Conservation (phyloP, 371 early-diverging fungal species). For the Gilbertella persicaria region DNA sequence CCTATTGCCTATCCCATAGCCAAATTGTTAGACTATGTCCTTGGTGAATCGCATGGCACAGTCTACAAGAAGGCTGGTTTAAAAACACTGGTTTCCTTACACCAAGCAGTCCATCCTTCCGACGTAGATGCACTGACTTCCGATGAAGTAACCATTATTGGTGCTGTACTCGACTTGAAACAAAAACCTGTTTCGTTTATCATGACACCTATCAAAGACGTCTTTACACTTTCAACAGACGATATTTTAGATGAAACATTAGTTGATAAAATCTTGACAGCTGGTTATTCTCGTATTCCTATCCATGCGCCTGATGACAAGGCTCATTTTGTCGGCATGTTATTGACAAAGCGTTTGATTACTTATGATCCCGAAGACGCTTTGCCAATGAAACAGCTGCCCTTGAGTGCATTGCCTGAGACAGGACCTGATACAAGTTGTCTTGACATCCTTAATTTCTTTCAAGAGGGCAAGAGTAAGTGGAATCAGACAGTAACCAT, state of each 20-base stretch:
- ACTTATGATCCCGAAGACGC: slow-evolving; percentile 84
- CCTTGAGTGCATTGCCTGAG: slow-evolving; percentile 74
- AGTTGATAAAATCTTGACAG: slow-evolving; percentile 72
- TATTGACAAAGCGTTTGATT: slow-evolving; percentile 86
- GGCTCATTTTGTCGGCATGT: slow-evolving; percentile 83
- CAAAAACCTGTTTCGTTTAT: slow-evolving; percentile 81
- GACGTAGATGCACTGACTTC: slow-evolving; percentile 80
- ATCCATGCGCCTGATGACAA: slow-evolving; percentile 64
- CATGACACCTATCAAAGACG: slow-evolving; percentile 88
- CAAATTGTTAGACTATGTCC: slow-evolving; percentile 69
- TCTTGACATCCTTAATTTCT: slow-evolving; percentile 89
- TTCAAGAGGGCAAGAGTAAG: slow-evolving; percentile 91
- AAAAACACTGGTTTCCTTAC: slow-evolving; percentile 89
- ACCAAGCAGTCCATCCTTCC: slow-evolving; percentile 65
- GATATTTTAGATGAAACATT: slow-evolving; percentile 65
- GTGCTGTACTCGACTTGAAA: slow-evolving; percentile 87
- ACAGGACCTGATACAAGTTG: slow-evolving; percentile 75
- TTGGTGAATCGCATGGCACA: slow-evolving; percentile 82
- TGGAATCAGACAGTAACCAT: background rate
- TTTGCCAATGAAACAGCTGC: slow-evolving; percentile 67
- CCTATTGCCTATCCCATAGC: slow-evolving; percentile 85
- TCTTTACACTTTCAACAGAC: slow-evolving; percentile 77
- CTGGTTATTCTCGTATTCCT: slow-evolving; percentile 93
- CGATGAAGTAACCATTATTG: slow-evolving; percentile 93
- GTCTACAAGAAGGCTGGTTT: slow-evolving; percentile 86